Conservation (phyloP, 2,329 filamentous ascomycete genomes). For the Lachnellula subtilissima region DNA sequence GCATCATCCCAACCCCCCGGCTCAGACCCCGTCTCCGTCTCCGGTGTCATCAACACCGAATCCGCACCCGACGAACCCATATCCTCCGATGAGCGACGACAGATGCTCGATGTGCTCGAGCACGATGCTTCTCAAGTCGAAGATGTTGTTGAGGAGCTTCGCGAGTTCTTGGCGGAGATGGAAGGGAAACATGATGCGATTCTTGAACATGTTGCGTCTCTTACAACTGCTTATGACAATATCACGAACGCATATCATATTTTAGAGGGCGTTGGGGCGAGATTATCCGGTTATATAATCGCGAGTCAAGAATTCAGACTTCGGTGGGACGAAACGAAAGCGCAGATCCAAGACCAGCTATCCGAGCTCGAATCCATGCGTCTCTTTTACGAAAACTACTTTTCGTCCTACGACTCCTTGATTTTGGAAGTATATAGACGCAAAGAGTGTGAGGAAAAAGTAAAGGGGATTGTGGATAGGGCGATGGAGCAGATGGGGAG, state of each 20-base stretch:
- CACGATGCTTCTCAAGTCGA: slow-evolving; percentile 65
- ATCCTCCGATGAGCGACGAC: slow-evolving; percentile 67
- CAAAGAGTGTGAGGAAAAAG: slow-evolving; percentile 65
- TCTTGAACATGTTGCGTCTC: slow-evolving; percentile 54
- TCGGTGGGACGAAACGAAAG: slow-evolving; percentile 71
- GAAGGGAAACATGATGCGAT: slow-evolving; percentile 64
- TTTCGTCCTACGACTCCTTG: slow-evolving; percentile 76
- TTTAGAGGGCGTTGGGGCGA: slow-evolving; percentile 62
- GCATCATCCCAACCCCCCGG: slow-evolving; percentile 54
- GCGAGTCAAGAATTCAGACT: slow-evolving; percentile 60
- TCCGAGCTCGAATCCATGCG: slow-evolving; percentile 72
- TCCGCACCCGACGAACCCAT: slow-evolving; percentile 58
- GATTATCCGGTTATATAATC: slow-evolving; percentile 60
- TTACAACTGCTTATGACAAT: slow-evolving; percentile 50
- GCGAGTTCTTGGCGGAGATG: slow-evolving; percentile 71
- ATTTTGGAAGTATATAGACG: slow-evolving; percentile 79
- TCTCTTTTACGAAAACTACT: slow-evolving; percentile 83
- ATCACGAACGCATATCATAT: slow-evolving; percentile 60
- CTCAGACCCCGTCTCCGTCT: slow-evolving; percentile 54
- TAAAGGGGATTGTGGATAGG: slow-evolving; percentile 69
- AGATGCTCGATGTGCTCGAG: slow-evolving; percentile 77
- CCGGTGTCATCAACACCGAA: slow-evolving; percentile 55
- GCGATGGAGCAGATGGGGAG: slow-evolving; percentile 72
- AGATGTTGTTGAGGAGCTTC: slow-evolving; percentile 65
- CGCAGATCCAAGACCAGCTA: slow-evolving; percentile 63